Percentiles rank a stretch among this genome's conserved stretches.
Evolutionary conservation across 2,329 filamentous ascomycete species (phyloP).

Genomic region (Exutisphaerella laricina): DNA sequence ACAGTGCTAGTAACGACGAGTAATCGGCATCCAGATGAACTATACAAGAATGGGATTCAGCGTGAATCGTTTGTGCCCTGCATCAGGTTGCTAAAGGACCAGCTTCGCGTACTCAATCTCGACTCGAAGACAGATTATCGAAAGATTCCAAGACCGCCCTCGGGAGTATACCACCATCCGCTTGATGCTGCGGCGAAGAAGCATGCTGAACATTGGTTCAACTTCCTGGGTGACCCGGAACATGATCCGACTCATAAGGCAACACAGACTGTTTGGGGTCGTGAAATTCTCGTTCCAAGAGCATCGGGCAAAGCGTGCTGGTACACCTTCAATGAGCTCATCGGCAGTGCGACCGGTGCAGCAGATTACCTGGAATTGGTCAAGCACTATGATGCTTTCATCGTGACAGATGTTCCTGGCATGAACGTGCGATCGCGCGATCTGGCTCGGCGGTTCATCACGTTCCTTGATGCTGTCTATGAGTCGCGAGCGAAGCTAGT

Average conservation of each 20-base stretch:
- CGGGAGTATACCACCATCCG: slow-evolving; percentile 88
- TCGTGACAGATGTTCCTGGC: slow-evolving; percentile 76
- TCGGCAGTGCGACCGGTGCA: slow-evolving; percentile 79
- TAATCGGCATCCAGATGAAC: slow-evolving; percentile 90
- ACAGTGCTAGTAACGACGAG: slow-evolving; percentile 94
- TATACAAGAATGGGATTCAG: slow-evolving; percentile 98
- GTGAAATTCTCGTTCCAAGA: slow-evolving; percentile 78
- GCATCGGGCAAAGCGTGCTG: slow-evolving; percentile 83
- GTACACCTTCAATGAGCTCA: slow-evolving; percentile 90
- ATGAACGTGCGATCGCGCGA: slow-evolving; percentile 71
- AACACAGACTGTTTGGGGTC: slow-evolving; percentile 83
- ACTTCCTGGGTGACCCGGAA: slow-evolving; percentile 80
- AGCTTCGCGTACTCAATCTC: slow-evolving; percentile 84
- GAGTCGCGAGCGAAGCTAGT: slow-evolving; percentile 91
- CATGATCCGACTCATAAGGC: slow-evolving; percentile 69
- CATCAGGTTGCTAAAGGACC: slow-evolving; percentile 81
- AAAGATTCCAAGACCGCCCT: slow-evolving; percentile 88
- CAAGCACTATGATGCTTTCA: slow-evolving; percentile 83
- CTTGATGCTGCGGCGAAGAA: slow-evolving; percentile 69
- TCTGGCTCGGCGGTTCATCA: slow-evolving; percentile 88
- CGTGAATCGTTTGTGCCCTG: slow-evolving; percentile 92
- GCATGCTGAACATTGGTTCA: slow-evolving; percentile 93
- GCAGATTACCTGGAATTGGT: slow-evolving; percentile 94
- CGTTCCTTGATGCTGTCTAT: slow-evolving; percentile 94
- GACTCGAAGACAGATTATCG: slow-evolving; percentile 95